phyloP scores from a whole-genome alignment of 352 stramenopile species.

The Globisporangium recalcitrans region DNA sequence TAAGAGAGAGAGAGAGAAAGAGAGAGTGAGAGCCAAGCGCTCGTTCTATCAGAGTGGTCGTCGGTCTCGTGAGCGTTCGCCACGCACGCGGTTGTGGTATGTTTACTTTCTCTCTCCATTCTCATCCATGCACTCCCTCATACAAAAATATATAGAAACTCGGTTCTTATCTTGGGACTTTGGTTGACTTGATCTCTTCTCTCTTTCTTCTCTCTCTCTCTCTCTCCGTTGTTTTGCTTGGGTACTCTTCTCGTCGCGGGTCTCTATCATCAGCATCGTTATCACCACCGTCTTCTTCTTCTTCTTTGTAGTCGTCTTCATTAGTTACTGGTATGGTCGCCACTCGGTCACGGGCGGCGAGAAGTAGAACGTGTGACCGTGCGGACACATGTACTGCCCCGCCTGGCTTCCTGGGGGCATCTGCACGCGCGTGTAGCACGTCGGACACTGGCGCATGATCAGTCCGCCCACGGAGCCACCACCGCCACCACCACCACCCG shows the following conservation, averaged over 20 bases:
- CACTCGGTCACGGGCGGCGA: constrained; percentile 54
- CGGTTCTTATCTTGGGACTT: not conserved
- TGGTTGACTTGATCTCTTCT: constrained; percentile 1
- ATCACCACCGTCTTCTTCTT: not conserved
- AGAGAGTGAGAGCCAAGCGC: no score
- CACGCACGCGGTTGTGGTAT: not conserved
- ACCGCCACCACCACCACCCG: constrained; percentile 3
- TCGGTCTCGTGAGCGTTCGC: not conserved
- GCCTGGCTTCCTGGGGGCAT: constrained; percentile 81
- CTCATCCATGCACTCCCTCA: not conserved
- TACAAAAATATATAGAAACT: constrained; percentile 10
- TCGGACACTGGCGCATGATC: constrained; percentile 83
- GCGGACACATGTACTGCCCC: constrained; percentile 86
- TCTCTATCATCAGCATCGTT: constrained; percentile 1
- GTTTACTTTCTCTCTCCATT: not conserved
- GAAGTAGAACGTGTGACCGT: constrained; percentile 86
- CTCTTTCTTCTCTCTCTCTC: not conserved
- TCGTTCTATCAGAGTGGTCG: no score
- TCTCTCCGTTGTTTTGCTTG: not conserved
- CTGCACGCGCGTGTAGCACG: constrained; percentile 84
- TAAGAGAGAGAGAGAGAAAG: constrained; percentile 3
- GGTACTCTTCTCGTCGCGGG: not conserved
- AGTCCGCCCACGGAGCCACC: constrained; percentile 28
- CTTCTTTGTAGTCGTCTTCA: constrained; percentile 1
- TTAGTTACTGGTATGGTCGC: constrained; percentile 13